Conservation (phyloP, 2,329 filamentous ascomycete species). For the Cordyceps cicadae region DNA sequence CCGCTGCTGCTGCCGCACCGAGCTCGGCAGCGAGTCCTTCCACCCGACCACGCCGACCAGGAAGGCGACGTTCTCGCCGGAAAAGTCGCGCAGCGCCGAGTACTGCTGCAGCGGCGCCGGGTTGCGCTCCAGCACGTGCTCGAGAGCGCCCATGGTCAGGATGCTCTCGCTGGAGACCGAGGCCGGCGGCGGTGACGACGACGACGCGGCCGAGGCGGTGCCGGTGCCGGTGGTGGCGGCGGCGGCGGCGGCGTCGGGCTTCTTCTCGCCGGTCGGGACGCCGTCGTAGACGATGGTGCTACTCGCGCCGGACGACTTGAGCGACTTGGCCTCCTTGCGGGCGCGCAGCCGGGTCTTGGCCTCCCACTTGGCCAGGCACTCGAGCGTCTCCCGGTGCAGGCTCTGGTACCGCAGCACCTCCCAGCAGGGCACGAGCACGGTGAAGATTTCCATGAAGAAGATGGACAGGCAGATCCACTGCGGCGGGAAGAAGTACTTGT, state of each 20-base stretch:
- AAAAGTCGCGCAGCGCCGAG: constrained; percentile 58
- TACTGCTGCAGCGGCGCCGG: constrained; percentile 54
- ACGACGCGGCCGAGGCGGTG: constrained; percentile 12
- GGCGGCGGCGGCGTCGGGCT: constrained; percentile 26
- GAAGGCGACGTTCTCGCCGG: constrained; percentile 63
- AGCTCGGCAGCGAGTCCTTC: constrained; percentile 33
- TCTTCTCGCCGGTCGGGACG: constrained; percentile 18
- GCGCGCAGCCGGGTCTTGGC: constrained; percentile 24
- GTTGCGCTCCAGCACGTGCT: constrained; percentile 51
- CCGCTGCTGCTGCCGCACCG: constrained; percentile 3
- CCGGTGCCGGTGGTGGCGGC: constrained; percentile 17
- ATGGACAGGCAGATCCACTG: constrained; percentile 45
- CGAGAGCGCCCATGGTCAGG: constrained; percentile 53
- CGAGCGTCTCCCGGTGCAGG: constrained; percentile 34
- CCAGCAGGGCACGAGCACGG: constrained; percentile 53
- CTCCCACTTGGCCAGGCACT: constrained; percentile 37
- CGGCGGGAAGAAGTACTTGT: constrained; percentile 41
- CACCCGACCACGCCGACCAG: constrained; percentile 49
- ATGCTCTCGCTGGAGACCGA: constrained; percentile 31
- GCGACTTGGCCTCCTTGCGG: constrained; percentile 14
- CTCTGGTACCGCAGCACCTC: constrained; percentile 40
- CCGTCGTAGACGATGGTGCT: constrained; percentile 20
- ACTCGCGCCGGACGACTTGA: constrained; percentile 13
- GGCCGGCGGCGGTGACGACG: constrained; percentile 18
- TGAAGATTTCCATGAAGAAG: constrained; percentile 53